Conservation (phyloP, 2,329 filamentous ascomycete genomes). For the Bertia moriformis region DNA sequence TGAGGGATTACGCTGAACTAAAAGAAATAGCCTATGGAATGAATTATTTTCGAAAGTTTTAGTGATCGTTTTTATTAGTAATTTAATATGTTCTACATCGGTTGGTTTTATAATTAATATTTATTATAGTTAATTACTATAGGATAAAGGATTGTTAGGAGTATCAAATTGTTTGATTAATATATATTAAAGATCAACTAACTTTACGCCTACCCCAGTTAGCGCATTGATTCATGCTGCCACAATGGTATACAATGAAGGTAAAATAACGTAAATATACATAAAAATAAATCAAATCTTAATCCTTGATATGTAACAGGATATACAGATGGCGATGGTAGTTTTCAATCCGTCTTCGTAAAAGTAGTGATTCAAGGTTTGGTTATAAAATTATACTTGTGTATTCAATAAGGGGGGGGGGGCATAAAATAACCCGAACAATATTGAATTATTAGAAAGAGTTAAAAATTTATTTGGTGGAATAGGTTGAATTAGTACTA, state of each 20-base stretch:
- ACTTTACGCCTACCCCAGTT: conserved; percentile 2
- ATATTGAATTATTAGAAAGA: no score
- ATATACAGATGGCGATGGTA: neutral
- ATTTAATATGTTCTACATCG: neutral
- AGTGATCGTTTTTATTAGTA: conserved; percentile 2
- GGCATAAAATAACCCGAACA: no score
- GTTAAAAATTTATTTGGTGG: no score
- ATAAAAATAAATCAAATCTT: conserved; percentile 3
- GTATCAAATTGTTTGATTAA: conserved; percentile 2
- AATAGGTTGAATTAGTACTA: no score
- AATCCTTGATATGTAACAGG: conserved; percentile 1
- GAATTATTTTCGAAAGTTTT: conserved; percentile 2
- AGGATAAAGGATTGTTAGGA: conserved; percentile 2
- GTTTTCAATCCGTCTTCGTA: no score
- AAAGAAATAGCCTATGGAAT: conserved; percentile 2
- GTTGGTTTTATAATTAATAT: conserved; percentile 2
- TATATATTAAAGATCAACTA: conserved; percentile 3
- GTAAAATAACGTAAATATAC: conserved; percentile 2
- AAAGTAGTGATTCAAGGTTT: no score
- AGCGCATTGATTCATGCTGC: conserved; percentile 2
- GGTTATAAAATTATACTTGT: no score
- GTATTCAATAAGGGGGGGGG: no score
- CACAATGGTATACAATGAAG: conserved; percentile 3
- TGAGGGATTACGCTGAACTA: conserved; percentile 3
- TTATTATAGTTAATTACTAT: conserved; percentile 4